phyloP scores from a whole-genome alignment of 176 grass and related monocot species.

The Zizania latifolia region DNA sequence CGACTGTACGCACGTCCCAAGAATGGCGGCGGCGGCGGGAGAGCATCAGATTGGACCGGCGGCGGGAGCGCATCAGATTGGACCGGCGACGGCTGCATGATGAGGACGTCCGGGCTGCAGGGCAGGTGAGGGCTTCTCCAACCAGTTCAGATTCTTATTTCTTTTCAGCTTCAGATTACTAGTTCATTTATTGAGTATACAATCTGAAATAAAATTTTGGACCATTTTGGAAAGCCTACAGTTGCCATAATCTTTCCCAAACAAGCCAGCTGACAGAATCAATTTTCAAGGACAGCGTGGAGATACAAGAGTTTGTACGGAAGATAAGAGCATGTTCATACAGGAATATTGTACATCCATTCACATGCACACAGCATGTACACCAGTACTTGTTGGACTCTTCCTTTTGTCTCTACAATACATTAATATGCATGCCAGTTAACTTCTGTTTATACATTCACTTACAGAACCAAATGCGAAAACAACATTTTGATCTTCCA shows the following conservation, averaged over 20 bases:
- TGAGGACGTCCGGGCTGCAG: background rate
- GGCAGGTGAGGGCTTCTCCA: conserved; percentile 28
- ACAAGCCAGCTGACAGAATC: too few species aligned
- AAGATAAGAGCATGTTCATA: background rate
- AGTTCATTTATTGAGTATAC: too few species aligned
- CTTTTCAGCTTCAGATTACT: too few species aligned
- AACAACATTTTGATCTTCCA: background rate
- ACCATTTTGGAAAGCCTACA: too few species aligned
- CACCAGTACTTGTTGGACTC: background rate
- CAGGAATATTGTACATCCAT: background rate
- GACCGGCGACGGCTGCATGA: conserved; percentile 4
- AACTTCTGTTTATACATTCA: background rate
- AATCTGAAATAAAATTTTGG: too few species aligned
- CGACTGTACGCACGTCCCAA: background rate
- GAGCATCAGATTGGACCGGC: background rate
- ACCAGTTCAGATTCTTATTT: too few species aligned
- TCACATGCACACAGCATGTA: background rate
- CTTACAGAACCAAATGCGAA: background rate
- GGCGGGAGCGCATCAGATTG: background rate
- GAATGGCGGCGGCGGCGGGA: background rate
- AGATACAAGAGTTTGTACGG: background rate
- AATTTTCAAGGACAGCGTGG: background rate
- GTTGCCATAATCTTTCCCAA: too few species aligned
- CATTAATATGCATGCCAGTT: background rate
- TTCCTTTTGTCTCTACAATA: background rate